Conservation (phyloP, 192 early-diverging fungal genomes). For the Backusella circina region DNA sequence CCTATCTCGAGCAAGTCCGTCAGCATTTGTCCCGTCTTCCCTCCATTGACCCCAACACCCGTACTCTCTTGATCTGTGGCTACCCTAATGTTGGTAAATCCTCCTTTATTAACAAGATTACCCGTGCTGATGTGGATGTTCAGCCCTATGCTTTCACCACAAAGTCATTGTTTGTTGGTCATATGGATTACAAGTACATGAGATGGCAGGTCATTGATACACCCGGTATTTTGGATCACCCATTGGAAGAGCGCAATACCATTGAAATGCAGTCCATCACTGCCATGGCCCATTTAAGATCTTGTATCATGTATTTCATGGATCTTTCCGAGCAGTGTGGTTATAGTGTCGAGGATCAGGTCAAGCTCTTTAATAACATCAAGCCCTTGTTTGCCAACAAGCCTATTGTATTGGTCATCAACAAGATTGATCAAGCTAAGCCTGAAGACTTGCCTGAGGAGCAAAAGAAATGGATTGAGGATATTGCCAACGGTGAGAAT, state of each 20-base stretch:
- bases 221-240: slow-evolving; percentile 98
- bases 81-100: slow-evolving; percentile 99
- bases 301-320: slow-evolving; percentile 96
- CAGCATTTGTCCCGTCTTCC: slow-evolving; percentile 99
- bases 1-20: slow-evolving; percentile 97
- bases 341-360: slow-evolving; percentile 91
- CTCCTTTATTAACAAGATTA: slow-evolving; percentile 98
- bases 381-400: slow-evolving; percentile 99
- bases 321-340: slow-evolving; percentile 99
- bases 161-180: slow-evolving; percentile 99
- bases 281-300: slow-evolving; percentile 95
- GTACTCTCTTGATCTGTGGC: slow-evolving; percentile 97
- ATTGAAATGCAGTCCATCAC: slow-evolving; percentile 99
- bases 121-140: slow-evolving; percentile 98
- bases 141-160: slow-evolving; percentile 99
- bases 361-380: slow-evolving; percentile 89
- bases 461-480: slow-evolving; percentile 74
- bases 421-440: slow-evolving; percentile 89
- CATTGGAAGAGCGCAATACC: slow-evolving; percentile 98
- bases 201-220: slow-evolving; percentile 99
- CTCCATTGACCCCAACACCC: slow-evolving; percentile 99
- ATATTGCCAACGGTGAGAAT: slow-evolving; percentile 60
- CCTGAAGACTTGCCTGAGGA: slow-evolving; percentile 74
- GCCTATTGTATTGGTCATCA: slow-evolving; percentile 90
- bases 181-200: slow-evolving; percentile 99